A percentile compares a stretch with the other conserved stretches of the same genome.
Conservation (phyloP, 73 alveolate species). For the Paramecium pentaurelia region DNA sequence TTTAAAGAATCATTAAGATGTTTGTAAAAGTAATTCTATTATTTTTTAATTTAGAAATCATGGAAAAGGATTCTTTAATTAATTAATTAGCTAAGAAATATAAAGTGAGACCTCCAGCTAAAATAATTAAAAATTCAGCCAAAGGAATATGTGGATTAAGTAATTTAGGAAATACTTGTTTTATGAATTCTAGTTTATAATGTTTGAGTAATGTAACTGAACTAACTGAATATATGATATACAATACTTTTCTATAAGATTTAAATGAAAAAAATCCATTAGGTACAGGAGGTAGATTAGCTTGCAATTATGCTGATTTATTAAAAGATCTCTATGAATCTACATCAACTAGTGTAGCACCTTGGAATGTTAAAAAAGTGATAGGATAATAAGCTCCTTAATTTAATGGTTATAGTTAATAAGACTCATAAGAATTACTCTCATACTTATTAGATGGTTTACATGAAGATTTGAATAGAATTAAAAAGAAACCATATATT, state of each 20-base stretch:
- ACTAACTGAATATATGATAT: conserved; percentile 84
- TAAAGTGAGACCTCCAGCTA: conserved; percentile 63
- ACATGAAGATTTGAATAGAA: conserved; percentile 96
- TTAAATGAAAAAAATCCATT: conserved; percentile 87
- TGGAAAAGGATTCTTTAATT: background rate
- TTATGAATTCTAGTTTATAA: conserved; percentile 95
- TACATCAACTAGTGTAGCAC: conserved; percentile 50
- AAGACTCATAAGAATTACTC: conserved; percentile 85
- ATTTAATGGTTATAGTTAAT: conserved; percentile 81
- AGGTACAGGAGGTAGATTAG: conserved; percentile 93
- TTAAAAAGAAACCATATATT: conserved; percentile 84
- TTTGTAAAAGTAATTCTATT: background rate
- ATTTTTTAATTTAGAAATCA: background rate
- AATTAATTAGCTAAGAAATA: conserved; percentile 22
- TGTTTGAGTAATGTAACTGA: conserved; percentile 86
- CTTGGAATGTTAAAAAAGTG: conserved; percentile 75
- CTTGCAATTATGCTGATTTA: conserved; percentile 88
- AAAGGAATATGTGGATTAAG: conserved; percentile 86
- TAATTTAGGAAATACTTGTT: conserved; percentile 98
- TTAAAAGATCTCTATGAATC: conserved; percentile 85
- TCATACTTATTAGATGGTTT: conserved; percentile 87
- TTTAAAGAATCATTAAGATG: conserved; percentile 45
- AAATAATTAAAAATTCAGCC: background rate
- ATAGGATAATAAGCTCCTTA: conserved; percentile 79
- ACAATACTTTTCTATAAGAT: conserved; percentile 72